Evolutionary conservation across 495 filamentous ascomycete genomes (phyloP), one percentile per base, ranked within the genome.

Genomic region (Talaromyces wortmannii): DNA sequence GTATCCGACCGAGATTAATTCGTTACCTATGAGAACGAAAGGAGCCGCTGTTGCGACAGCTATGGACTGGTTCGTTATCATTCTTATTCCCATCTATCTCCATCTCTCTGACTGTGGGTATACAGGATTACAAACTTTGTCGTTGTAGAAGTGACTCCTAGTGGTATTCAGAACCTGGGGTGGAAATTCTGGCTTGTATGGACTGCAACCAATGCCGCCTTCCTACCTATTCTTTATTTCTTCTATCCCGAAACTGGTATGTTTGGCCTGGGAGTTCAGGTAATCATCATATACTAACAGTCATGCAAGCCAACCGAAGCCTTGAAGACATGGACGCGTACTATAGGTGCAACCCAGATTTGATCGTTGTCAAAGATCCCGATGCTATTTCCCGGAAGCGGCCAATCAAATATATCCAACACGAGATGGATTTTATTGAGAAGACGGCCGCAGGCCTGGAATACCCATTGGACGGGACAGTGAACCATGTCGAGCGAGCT

Each of bases 131-230:
- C 78, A 47, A 84, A 85, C 59, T 84, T 83, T 53, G 75, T 72
- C 45, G 76, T 87, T 32, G 83, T 85, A 23, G 72, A 82, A 60
- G 78, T 84, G 53, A 86, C 81, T 0, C 81, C 80, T 1, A 68
- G 76, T n/a, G 81, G 80, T 5, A 81, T 85, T 55, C 67, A 77
- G 40, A 76, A 64, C 47, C 67, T 84, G 11, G 71, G 74, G 1
- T 84, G 79, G 79, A 65, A 69, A 50, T 84, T 84, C 63, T 87
- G 80, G 68, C 77, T 86, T 57, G 78, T 85, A 18, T 86, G 79
- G 71, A 78, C 78, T 6, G 75, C 80, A 6, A 71, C 81, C 59
- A 85, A 85, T 58, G 73, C 72, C 6, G 54, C 64, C 29, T 87
- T 87, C 62, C 63, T 86, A 1, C 81, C 81, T 0, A 67, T 85